Base-by-base conservation (phyloP, 345 rosid genomes). In the Dipteronia sinensis region DNA sequence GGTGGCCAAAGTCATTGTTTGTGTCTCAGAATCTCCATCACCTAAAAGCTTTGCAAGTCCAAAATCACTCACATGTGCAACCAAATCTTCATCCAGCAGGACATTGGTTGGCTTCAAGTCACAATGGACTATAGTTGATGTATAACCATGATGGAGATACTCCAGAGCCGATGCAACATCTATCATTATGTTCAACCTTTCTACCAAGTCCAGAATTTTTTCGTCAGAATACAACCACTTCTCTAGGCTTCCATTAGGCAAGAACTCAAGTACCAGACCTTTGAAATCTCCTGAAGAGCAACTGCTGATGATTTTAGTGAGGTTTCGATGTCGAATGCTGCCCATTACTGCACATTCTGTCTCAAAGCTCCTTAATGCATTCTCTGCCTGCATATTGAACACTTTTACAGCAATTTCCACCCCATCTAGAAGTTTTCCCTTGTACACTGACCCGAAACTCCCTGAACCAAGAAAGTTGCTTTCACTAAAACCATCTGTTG, bases 391-490 rank as follows among this genome's bases (percentile, higher is more conserved):
- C 13, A 22, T 7, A 40, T 78, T 34, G 65, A 78, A 78, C 2
- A 78, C 76, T 46, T 78, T 78, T 13, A 78, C 49, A 20, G 65
- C 65, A 61, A 61, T 25, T 8, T 38, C 13, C 31, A 17, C 61
- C 15, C 69, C 61, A 42, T 47, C 29, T 2, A 31, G 42, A 19
- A 69, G 74, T 59, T 2, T 27, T 29, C 79, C 74, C 42, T 61
- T 77, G 17, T 77, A 77, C 1, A 77, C 75, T 10, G 76, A 34
- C 9, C 80, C 80, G 47, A 70, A 71, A 23, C 81, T 72, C 66
- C 81, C 76, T 17, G 16, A 3, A 61, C 70, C 70, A 17, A 66
- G 47, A 34, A 66, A 20, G 4, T 69, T 58, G 11, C 58, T 59
- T 47, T 46, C 79, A 1, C 12, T 4, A 12, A 77, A 69, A 3